Evolutionary conservation across 345 rosid genomes (phyloP), one percentile per base, ranked within the genome.

Genomic region (Linum tenue): DNA sequence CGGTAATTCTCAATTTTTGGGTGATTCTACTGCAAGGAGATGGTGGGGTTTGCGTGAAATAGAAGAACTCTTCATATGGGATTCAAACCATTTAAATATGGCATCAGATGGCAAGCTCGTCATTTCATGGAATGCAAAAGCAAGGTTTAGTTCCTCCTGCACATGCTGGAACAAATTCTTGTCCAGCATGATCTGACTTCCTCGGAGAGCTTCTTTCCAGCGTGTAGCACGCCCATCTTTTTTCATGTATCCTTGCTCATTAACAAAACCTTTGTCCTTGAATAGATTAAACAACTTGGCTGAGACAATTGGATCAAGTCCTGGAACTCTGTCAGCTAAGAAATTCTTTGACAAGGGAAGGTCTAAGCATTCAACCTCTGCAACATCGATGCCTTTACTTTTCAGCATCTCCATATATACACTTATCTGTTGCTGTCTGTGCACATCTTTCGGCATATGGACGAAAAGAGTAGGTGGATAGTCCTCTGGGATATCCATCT

Each of bases 111-210:
- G 91, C 76, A 85, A 70, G 70, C 99, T 94, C 12, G 96, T 90
- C 99, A 94, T 90, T 67, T 94, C 99, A 64, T 94, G 99, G 64
- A 75, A 73, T n/a, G 95, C 89, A 75, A 78, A 94, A 8, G 97
- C 99, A 70, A 90, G 91, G 77, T 94, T 94, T 62, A 94, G 75
- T 63, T 90, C 97, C 80, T 85, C 99, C 65, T 88, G 88, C 55
- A 94, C 86, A 70, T 84, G 96, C 55, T 76, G 85, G 59, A 84
- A 37, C 79, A 88, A 72, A 37, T 75, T 76, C 71, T 77, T 70
- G 14, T 82, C 80, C 71, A 88, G 56, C n/a, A 69, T 63, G 60
- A 56, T 66, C 66, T 70, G 72, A 15, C 67, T 66, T 55, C 72
- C 73, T 17, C 41, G 53, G 38, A 94, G 75, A 65, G 84, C 88